Percentiles rank a stretch among this genome's conserved stretches.
Conservation (phyloP, 2,329 filamentous ascomycete genomes). For the Zasmidium angulare region DNA sequence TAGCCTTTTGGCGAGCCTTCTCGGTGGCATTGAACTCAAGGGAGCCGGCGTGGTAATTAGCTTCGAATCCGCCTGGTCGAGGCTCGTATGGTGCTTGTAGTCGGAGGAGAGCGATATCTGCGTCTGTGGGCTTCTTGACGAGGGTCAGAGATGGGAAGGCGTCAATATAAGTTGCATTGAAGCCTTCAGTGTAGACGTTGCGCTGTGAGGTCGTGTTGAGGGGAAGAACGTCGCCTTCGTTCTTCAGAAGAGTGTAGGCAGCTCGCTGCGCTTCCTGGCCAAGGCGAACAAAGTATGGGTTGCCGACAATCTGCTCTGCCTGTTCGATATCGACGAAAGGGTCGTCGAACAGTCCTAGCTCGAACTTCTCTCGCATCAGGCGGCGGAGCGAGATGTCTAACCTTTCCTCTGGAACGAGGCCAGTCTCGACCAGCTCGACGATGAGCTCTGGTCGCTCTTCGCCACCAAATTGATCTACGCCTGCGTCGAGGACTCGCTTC, state of each 20-base stretch:
- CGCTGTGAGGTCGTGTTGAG: slow-evolving; percentile 22
- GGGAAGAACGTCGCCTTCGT: slow-evolving; percentile 35
- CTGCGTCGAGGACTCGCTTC: slow-evolving; percentile 49
- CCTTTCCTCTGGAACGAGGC: slow-evolving; percentile 44
- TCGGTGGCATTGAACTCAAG: slow-evolving; percentile 45
- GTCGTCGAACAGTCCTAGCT: slow-evolving; percentile 53
- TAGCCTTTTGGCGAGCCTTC: slow-evolving; percentile 38
- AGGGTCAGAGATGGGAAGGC: slow-evolving; percentile 33
- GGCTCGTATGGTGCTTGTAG: slow-evolving; percentile 43
- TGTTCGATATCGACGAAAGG: slow-evolving; percentile 50
- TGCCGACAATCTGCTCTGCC: slow-evolving; percentile 45
- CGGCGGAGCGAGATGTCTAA: slow-evolving; percentile 49
- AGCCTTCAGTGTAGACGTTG: slow-evolving; percentile 39
- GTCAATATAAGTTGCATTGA: slow-evolving; percentile 36
- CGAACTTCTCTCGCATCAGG: slow-evolving; percentile 52
- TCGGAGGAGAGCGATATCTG: slow-evolving; percentile 44
- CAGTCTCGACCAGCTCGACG: slow-evolving; percentile 47
- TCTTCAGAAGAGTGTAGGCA: slow-evolving; percentile 40
- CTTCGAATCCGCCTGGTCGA: slow-evolving; percentile 44
- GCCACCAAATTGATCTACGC: slow-evolving; percentile 55
- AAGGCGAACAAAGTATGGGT: slow-evolving; percentile 42
- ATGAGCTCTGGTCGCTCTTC: slow-evolving; percentile 51
- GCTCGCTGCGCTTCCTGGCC: slow-evolving; percentile 41
- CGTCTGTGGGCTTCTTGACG: slow-evolving; percentile 39
- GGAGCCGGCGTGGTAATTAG: slow-evolving; percentile 41